A percentile compares a stretch with the other conserved stretches of the same genome.
Conservation (phyloP, 345 rosid genomes). For the Lepidium sativum region DNA sequence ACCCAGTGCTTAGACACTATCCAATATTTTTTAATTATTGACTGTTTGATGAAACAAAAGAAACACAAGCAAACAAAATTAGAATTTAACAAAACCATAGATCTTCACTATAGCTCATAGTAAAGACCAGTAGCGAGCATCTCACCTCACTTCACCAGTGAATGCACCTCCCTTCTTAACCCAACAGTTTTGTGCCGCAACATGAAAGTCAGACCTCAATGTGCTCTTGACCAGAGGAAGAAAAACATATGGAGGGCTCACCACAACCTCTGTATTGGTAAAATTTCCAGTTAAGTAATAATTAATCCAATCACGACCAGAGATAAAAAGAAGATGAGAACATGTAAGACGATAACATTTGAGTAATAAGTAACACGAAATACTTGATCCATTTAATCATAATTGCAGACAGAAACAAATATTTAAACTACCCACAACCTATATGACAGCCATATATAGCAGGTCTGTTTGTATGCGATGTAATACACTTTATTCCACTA, state of each 20-base stretch:
- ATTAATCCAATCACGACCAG: not conserved
- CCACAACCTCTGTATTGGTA: conserved; percentile 59
- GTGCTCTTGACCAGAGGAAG: conserved; percentile 57
- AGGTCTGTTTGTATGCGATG: not conserved
- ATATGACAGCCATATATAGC: not conserved
- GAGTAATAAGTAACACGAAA: not conserved
- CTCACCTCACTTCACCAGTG: conserved; percentile 89
- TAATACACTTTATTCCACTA: too few relatives aligned
- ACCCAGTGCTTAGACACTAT: not conserved
- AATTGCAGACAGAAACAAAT: not conserved
- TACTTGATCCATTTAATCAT: not conserved
- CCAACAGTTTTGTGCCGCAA: conserved; percentile 96
- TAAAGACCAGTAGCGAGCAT: not conserved
- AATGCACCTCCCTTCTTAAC: conserved; percentile 92
- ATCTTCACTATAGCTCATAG: not conserved
- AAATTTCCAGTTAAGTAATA: not conserved
- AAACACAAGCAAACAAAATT: not conserved
- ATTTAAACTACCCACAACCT: not conserved
- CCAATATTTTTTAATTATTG: not conserved
- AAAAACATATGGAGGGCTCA: conserved; percentile 82
- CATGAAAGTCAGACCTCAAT: conserved; percentile 65
- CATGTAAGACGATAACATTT: not conserved
- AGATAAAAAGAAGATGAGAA: not conserved
- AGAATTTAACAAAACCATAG: not conserved
- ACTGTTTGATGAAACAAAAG: not conserved